A percentile compares a stretch with the other conserved stretches of the same genome.
Evolutionary conservation across 2,329 filamentous ascomycete species (phyloP).

Genomic region (Aureobasidium sp.): DNA sequence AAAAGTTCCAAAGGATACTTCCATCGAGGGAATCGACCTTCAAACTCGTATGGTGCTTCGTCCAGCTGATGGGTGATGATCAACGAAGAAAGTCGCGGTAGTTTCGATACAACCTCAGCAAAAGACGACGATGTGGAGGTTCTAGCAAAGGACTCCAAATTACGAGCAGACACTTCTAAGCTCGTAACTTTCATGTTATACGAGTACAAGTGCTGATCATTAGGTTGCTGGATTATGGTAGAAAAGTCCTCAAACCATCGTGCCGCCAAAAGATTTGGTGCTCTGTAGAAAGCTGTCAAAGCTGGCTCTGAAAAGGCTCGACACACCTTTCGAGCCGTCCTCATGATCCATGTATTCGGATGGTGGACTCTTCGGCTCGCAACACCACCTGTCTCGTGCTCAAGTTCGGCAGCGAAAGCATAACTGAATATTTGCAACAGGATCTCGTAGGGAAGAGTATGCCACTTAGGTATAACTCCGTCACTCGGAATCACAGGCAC

Average conservation of each 20-base stretch:
- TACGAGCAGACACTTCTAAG: constrained; percentile 58
- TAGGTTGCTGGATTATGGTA: constrained; percentile 23
- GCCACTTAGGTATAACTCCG: constrained; percentile 28
- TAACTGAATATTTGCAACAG: constrained; percentile 30
- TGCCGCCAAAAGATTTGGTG: constrained; percentile 25
- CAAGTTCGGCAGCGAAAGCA: constrained; percentile 20
- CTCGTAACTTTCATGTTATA: constrained; percentile 66
- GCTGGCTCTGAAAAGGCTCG: constrained; percentile 29
- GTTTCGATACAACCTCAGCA: constrained; percentile 51
- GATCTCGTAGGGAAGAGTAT: constrained; percentile 27
- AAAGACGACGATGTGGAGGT: constrained; percentile 46
- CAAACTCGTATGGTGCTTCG: constrained; percentile 57
- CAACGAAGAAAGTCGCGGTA: constrained; percentile 61
- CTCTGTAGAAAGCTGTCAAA: constrained; percentile 31
- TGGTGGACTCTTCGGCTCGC: constrained; percentile 5
- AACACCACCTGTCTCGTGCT: constrained; percentile 7
- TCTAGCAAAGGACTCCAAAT: constrained; percentile 12
- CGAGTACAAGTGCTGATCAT: constrained; percentile 37
- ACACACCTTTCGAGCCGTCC: constrained; percentile 26
- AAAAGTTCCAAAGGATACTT: constrained; percentile 62
- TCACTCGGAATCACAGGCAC: constrained; percentile 25
- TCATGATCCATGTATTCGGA: constrained; percentile 26
- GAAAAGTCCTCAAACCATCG: constrained; percentile 27
- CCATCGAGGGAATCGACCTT: constrained; percentile 50
- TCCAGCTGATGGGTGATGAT: constrained; percentile 67